Evolutionary conservation across 2,329 filamentous ascomycete species (phyloP).

Genomic region (Fusarium hostae): DNA sequence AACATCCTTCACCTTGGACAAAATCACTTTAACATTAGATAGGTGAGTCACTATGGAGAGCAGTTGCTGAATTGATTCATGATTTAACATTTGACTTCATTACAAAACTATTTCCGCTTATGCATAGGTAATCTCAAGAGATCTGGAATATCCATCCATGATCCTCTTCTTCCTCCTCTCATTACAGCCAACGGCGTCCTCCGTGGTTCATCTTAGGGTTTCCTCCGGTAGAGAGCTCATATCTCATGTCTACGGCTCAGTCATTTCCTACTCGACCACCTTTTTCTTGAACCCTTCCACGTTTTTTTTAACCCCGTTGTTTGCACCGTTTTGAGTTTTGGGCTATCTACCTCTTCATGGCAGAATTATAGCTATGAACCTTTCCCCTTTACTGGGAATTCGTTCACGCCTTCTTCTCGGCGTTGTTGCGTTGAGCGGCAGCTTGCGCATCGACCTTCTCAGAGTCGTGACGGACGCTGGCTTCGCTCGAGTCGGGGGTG

Average conservation of each 20-base stretch:
- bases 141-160: conserved; percentile 24
- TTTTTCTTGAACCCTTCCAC: conserved; percentile 29
- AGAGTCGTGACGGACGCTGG: conserved; percentile 43
- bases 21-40: neutral
- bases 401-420: conserved; percentile 39
- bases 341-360: neutral
- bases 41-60: rapidly evolving
- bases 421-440: conserved; percentile 8
- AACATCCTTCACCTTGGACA: rapidly evolving
- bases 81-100: conserved; percentile 23
- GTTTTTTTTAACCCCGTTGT: conserved; percentile 15
- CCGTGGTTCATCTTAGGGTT: conserved; percentile 25
- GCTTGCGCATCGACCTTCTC: conserved; percentile 38
- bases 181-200: conserved; percentile 27
- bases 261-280: conserved; percentile 47
- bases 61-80: neutral
- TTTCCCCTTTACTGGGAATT: neutral
- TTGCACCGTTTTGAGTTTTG: conserved; percentile 12
- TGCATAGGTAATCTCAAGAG: conserved; percentile 23
- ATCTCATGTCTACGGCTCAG: conserved; percentile 26
- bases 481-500: conserved; percentile 42
- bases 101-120: conserved; percentile 32
- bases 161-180: conserved; percentile 13
- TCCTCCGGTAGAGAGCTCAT: conserved; percentile 25
- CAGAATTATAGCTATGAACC: conserved; percentile 3